A percentile compares a stretch with the other conserved stretches of the same genome.
Conservation (phyloP, 345 rosid genomes). For the Cardamine chenopodiifolia region DNA sequence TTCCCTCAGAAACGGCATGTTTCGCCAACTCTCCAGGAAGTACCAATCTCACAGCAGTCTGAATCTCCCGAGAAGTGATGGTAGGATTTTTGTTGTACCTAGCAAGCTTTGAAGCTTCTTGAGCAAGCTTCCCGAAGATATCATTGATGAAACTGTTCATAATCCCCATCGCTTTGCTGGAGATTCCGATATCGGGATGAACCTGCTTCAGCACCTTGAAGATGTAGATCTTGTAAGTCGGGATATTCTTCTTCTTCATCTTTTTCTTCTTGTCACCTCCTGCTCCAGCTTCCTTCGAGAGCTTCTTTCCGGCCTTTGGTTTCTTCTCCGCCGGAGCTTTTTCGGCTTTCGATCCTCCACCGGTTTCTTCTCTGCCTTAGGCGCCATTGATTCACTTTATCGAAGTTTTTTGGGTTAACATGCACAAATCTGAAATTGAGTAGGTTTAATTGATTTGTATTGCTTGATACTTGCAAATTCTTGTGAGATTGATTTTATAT, state of each 20-base stretch:
- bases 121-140: slow-evolving; percentile 71
- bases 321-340: slow-evolving; percentile 88
- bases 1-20: slow-evolving; percentile 83
- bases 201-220: slow-evolving; percentile 71
- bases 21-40: slow-evolving; percentile 82
- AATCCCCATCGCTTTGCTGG: slow-evolving; percentile 77
- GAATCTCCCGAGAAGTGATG: slow-evolving; percentile 78
- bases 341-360: slow-evolving; percentile 66
- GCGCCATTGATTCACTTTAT: slow-evolving; percentile 26
- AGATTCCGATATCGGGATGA: slow-evolving; percentile 65
- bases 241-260: slow-evolving; percentile 64
- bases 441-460: not conserved
- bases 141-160: slow-evolving; percentile 83
- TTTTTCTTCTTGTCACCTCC: slow-evolving; percentile 76
- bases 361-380: slow-evolving; percentile 74
- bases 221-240: slow-evolving; percentile 91
- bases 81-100: slow-evolving; percentile 90
- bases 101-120: slow-evolving; percentile 73
- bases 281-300: slow-evolving; percentile 66
- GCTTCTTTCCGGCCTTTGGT: slow-evolving; percentile 86
- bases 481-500: slow-evolving; percentile 22
- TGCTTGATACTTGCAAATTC: not conserved
- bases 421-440: slow-evolving; percentile 14
- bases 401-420: not conserved
- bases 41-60: slow-evolving; percentile 76